Conservation (phyloP, 441 rosid genomes). For the Aquilaria agallochum region DNA sequence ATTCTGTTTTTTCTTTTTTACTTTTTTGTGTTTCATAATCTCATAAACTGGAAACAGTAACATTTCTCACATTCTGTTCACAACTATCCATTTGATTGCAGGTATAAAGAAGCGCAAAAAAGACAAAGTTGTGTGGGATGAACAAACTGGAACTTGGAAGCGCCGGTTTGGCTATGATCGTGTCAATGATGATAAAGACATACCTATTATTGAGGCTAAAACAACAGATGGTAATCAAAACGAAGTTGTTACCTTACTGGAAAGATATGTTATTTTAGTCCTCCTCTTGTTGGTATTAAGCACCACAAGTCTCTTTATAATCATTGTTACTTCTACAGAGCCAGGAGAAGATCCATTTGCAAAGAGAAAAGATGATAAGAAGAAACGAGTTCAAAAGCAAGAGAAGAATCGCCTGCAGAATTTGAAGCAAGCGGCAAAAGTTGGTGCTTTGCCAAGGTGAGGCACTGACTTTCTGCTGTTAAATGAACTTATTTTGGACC, state of each 20-base stretch:
- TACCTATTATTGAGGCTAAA: constrained; percentile 90
- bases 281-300: neutral
- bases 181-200: constrained; percentile 81
- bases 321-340: constrained; percentile 36
- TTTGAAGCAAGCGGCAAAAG: constrained; percentile 70
- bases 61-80: too few relatives aligned
- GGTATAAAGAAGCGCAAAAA: constrained; percentile 81
- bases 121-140: constrained; percentile 83
- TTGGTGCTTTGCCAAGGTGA: constrained; percentile 90
- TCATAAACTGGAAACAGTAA: too few relatives aligned
- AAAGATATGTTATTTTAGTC: neutral
- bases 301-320: neutral
- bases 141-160: constrained; percentile 81
- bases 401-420: constrained; percentile 68
- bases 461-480: neutral
- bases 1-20: neutral
- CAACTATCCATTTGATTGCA: constrained; percentile 15
- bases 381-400: constrained; percentile 78
- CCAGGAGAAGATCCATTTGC: constrained; percentile 92
- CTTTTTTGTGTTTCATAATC: constrained; percentile 17
- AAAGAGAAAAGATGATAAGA: constrained; percentile 68
- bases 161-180: constrained; percentile 89
- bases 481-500: too few relatives aligned
- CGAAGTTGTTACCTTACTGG: neutral
- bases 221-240: constrained; percentile 63